These are phyloP conservation scores for Schwanniomyces yamadae DNA, from an alignment of 805 yeast species.

Conservation along the genomic window DNA sequence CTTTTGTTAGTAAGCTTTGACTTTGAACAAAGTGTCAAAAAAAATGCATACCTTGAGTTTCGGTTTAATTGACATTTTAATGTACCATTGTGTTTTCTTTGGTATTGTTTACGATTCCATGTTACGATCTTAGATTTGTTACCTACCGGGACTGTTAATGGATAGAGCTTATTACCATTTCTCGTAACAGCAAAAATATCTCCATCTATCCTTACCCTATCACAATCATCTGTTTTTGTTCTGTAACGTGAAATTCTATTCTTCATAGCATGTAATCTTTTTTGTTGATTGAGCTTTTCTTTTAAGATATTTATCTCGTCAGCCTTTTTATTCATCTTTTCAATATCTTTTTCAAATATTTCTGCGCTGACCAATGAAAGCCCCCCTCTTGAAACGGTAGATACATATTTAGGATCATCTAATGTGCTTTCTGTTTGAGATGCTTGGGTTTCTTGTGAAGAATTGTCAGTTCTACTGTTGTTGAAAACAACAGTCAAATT, in stretches of 20 bases:
- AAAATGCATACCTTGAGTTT: slow-evolving; percentile 12
- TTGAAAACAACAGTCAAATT: slow-evolving; percentile 33
- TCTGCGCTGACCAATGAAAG: slow-evolving; percentile 38
- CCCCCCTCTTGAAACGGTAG: slow-evolving; percentile 33
- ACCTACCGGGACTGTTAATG: slow-evolving; percentile 26
- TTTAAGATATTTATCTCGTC: slow-evolving; percentile 5
- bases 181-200: slow-evolving; percentile 43
- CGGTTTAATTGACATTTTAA: slow-evolving; percentile 17
- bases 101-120: slow-evolving; percentile 34
- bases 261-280: slow-evolving; percentile 10
- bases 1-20: slow-evolving; percentile 8
- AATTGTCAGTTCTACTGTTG: slow-evolving; percentile 4
- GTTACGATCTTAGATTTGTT: slow-evolving; percentile 13
- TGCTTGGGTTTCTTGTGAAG: not conserved
- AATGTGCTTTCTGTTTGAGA: slow-evolving; percentile 4
- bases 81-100: slow-evolving; percentile 24
- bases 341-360: slow-evolving; percentile 31
- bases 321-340: slow-evolving; percentile 10
- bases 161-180: slow-evolving; percentile 41
- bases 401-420: slow-evolving; percentile 6
- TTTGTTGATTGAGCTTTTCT: slow-evolving; percentile 14
- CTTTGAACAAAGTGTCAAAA: not conserved
- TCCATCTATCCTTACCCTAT: slow-evolving; percentile 43
- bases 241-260: slow-evolving; percentile 28
- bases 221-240: slow-evolving; percentile 42